Conservation (phyloP, 176 grass and related monocot species). For the Carex myosuroides region DNA sequence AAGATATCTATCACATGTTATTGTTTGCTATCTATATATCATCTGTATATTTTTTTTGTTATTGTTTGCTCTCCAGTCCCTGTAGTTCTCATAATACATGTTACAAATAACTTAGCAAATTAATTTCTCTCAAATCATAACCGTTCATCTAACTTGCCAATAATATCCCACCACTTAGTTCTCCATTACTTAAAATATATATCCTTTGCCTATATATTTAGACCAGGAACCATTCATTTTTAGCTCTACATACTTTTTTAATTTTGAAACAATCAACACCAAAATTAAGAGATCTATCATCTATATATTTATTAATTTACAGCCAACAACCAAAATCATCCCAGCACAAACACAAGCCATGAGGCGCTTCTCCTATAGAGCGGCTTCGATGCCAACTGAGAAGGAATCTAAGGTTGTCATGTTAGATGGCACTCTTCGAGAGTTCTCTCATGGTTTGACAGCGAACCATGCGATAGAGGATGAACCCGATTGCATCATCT, state of each 20-base stretch:
- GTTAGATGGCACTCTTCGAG: constrained; percentile 1
- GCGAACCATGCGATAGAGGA: not conserved
- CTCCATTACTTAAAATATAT: not conserved
- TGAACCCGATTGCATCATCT: not conserved
- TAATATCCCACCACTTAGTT: not conserved
- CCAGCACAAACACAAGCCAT: not conserved
- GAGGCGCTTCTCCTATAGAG: not conserved
- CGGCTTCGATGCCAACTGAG: not conserved
- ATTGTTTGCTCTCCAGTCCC: not conserved
- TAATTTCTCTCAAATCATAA: not conserved
- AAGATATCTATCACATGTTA: too few species aligned
- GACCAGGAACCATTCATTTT: not conserved
- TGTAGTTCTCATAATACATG: not conserved
- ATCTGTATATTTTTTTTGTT: not conserved
- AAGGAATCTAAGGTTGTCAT: constrained; percentile 11
- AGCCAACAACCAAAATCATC: not conserved
- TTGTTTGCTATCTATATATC: too few species aligned
- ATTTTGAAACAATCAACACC: not conserved
- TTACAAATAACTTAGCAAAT: not conserved
- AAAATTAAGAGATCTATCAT: not conserved
- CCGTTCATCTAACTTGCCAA: not conserved
- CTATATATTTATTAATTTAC: not conserved
- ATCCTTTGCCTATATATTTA: not conserved
- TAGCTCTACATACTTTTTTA: not conserved
- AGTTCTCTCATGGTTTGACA: not conserved